These are phyloP conservation scores for Vanrija sp. DNA, from an alignment of 1,284 basidiomycete genomes.

Conservation along the genomic window DNA sequence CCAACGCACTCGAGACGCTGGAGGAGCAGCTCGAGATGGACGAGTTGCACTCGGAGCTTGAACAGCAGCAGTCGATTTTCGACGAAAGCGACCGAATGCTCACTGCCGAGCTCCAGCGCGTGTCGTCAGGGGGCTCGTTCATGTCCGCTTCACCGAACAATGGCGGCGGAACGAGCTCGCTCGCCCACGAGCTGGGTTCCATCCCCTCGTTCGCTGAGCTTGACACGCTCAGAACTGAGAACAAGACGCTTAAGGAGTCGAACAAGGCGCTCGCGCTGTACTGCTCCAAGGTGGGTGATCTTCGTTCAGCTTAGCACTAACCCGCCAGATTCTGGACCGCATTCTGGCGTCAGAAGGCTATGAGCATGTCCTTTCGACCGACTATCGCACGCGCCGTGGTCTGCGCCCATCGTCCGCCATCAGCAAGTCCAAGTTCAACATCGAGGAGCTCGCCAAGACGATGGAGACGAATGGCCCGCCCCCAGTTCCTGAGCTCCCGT, in stretches of 20 bases:
- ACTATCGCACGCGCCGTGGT: constrained; percentile 58
- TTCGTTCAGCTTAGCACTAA: background rate
- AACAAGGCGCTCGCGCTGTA: constrained; percentile 92
- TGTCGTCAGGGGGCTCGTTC: constrained; percentile 15
- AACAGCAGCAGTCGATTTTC: constrained; percentile 16
- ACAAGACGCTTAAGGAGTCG: constrained; percentile 86
- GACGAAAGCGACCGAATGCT: constrained; percentile 28
- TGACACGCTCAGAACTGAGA: constrained; percentile 69
- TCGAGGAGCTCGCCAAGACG: constrained; percentile 7
- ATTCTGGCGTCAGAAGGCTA: constrained; percentile 91
- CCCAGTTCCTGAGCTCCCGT: background rate
- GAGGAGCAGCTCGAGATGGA: constrained; percentile 42
- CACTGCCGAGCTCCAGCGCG: background rate
- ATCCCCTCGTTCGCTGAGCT: constrained; percentile 62
- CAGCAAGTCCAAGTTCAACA: constrained; percentile 2
- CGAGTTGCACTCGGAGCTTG: constrained; percentile 35
- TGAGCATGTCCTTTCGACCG: constrained; percentile 84
- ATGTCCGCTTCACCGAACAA: constrained; percentile 36
- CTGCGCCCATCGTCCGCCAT: background rate
- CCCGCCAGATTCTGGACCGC: constrained; percentile 71
- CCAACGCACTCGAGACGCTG: constrained; percentile 22
- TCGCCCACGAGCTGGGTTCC: constrained; percentile 77
- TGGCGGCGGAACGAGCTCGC: background rate
- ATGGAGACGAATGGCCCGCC: constrained; percentile 10
- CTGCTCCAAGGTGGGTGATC: constrained; percentile 64